Evolutionary conservation across 2,329 filamentous ascomycete genomes (phyloP).

Genomic region (Lecanicillium sp.): DNA sequence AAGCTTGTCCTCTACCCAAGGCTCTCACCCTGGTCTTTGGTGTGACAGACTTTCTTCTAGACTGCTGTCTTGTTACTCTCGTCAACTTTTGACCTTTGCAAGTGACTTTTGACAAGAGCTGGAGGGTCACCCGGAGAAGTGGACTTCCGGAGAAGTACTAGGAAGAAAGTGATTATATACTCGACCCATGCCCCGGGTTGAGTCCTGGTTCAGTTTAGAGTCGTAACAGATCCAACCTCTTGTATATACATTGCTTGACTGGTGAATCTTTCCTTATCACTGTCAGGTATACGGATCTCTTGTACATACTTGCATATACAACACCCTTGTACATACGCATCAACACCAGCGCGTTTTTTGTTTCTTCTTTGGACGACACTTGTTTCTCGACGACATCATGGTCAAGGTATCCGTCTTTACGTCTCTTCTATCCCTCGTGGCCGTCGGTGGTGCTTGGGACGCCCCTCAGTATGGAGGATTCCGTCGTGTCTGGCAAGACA

Average conservation of each 20-base stretch:
- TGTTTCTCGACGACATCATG: no score
- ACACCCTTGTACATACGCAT: no score
- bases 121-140: conserved; percentile 5
- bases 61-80: not conserved
- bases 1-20: not conserved
- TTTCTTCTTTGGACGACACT: not conserved
- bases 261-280: no score
- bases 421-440: conserved; percentile 20
- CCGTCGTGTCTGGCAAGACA: conserved; percentile 32
- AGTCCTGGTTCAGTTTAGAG: no score
- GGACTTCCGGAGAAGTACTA: not conserved
- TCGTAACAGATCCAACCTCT: no score
- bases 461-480: conserved; percentile 31
- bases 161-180: no score
- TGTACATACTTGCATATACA: no score
- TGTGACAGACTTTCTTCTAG: no score
- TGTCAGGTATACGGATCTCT: no score
- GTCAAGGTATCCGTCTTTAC: conserved; percentile 14
- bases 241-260: no score
- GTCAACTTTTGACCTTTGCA: conserved; percentile 8
- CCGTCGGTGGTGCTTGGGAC: conserved; percentile 25
- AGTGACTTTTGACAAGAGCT: conserved; percentile 5
- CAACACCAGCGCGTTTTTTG: no score
- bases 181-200: no score
- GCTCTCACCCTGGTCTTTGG: not conserved